These are phyloP conservation scores for Tubosaeta brunneosetosa DNA, from an alignment of 768 basidiomycete genomes.

Conservation along the genomic window DNA sequence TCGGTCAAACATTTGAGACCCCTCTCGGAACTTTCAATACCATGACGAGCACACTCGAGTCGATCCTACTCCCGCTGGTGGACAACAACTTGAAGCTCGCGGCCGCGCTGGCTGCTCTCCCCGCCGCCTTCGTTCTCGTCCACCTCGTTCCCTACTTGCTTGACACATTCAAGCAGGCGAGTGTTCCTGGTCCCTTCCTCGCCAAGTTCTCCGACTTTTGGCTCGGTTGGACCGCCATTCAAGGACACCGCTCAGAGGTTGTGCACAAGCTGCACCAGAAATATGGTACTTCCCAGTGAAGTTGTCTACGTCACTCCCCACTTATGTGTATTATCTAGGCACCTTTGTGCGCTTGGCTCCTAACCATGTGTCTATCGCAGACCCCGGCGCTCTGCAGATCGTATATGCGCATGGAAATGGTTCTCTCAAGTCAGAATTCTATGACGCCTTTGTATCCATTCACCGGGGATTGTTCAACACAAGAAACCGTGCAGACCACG, in stretches of 20 bases:
- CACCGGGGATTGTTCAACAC: slow-evolving; percentile 73
- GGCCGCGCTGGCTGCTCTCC: slow-evolving; percentile 9
- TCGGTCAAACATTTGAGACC: background rate
- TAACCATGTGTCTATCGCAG: slow-evolving; percentile 71
- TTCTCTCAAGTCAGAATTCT: slow-evolving; percentile 75
- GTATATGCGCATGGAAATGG: slow-evolving; percentile 85
- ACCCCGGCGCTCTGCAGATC: slow-evolving; percentile 68
- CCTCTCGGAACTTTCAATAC: background rate
- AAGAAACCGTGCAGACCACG: slow-evolving; percentile 70
- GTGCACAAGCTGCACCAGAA: slow-evolving; percentile 71
- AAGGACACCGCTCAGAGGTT: slow-evolving; percentile 71
- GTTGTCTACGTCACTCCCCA: background rate
- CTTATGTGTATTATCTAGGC: slow-evolving; percentile 34
- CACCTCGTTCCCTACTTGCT: slow-evolving; percentile 48
- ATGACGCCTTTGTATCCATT: slow-evolving; percentile 75
- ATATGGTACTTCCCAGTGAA: slow-evolving; percentile 46
- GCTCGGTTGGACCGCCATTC: slow-evolving; percentile 59
- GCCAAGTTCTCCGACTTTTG: slow-evolving; percentile 72
- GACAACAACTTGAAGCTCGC: slow-evolving; percentile 1
- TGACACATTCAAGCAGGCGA: slow-evolving; percentile 56
- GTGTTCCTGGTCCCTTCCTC: slow-evolving; percentile 62
- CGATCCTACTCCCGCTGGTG: slow-evolving; percentile 3
- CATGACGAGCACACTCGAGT: slow-evolving; percentile 15
- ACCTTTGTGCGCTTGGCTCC: slow-evolving; percentile 69
- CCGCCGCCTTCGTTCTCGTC: slow-evolving; percentile 15